These are phyloP conservation scores for Zelonia costaricensis DNA, from an alignment of 208 protist genomes.

Conservation along the genomic window DNA sequence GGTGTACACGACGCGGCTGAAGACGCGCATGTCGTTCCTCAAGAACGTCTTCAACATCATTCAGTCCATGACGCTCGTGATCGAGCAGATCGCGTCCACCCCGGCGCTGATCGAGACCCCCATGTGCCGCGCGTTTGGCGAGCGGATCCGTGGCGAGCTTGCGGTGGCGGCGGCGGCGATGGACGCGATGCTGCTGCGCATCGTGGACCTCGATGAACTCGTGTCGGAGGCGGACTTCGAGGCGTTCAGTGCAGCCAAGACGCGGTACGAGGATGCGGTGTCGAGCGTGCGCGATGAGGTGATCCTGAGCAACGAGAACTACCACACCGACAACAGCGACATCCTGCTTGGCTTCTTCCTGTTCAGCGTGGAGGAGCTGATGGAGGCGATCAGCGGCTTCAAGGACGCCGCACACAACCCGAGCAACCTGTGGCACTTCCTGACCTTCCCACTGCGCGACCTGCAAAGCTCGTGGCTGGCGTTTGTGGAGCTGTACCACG, in stretches of 20 bases:
- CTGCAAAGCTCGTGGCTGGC: slow-evolving; percentile 52
- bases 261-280: slow-evolving; percentile 72
- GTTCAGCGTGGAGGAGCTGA: slow-evolving; percentile 81
- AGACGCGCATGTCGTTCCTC: slow-evolving; percentile 61
- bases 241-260: slow-evolving; percentile 46
- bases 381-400: slow-evolving; percentile 62
- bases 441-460: slow-evolving; percentile 55
- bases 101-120: slow-evolving; percentile 66
- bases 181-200: slow-evolving; percentile 76
- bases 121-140: slow-evolving; percentile 68
- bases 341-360: slow-evolving; percentile 85
- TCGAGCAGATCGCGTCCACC: slow-evolving; percentile 71
- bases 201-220: slow-evolving; percentile 56
- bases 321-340: slow-evolving; percentile 78
- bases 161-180: slow-evolving; percentile 62
- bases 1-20: slow-evolving; percentile 57
- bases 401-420: slow-evolving; percentile 34
- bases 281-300: slow-evolving; percentile 70
- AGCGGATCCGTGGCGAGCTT: slow-evolving; percentile 54
- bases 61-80: slow-evolving; percentile 70
- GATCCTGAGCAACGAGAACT: slow-evolving; percentile 83
- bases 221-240: slow-evolving; percentile 61
- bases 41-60: slow-evolving; percentile 57
- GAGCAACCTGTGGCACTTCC: slow-evolving; percentile 61
- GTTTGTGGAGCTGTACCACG: slow-evolving; percentile 35